phyloP scores from a whole-genome alignment of 495 filamentous ascomycete species.

The Neurospora pannonica region DNA sequence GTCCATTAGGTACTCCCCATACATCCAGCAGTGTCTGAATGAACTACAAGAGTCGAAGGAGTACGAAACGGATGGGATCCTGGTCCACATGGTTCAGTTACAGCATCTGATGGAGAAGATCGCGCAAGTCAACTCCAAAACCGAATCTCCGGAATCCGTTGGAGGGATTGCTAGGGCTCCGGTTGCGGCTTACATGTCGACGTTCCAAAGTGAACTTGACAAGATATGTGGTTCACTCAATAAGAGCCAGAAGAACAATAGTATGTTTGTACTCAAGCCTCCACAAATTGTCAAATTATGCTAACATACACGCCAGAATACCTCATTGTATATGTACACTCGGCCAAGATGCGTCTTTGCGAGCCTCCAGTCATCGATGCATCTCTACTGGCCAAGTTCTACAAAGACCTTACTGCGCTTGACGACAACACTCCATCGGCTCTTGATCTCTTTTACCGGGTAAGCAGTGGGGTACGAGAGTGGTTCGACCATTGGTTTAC shows the following conservation, averaged over 20 bases:
- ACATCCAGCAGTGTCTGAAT: constrained; percentile 26
- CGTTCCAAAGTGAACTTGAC: constrained; percentile 25
- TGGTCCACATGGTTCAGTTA: constrained; percentile 25
- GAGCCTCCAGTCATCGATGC: constrained; percentile 21
- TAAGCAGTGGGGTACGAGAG: constrained; percentile 20
- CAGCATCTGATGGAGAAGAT: constrained; percentile 32
- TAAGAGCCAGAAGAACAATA: not conserved
- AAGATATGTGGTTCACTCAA: constrained; percentile 16
- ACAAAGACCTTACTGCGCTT: constrained; percentile 23
- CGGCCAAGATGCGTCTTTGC: constrained; percentile 19
- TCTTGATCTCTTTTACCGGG: constrained; percentile 14
- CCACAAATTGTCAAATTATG: not conserved
- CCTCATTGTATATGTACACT: constrained; percentile 8
- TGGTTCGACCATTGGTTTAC: constrained; percentile 35
- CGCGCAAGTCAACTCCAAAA: constrained; percentile 17
- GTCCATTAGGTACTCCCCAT: constrained; percentile 22
- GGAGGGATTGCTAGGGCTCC: constrained; percentile 9
- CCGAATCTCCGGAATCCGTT: constrained; percentile 5
- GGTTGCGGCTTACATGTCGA: constrained; percentile 12
- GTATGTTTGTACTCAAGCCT: not conserved
- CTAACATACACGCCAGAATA: not conserved
- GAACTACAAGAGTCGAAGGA: constrained; percentile 24
- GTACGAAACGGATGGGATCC: constrained; percentile 22
- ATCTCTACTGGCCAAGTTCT: constrained; percentile 17
- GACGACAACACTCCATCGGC: constrained; percentile 17